A percentile compares a stretch with the other conserved stretches of the same genome.
phyloP scores from a whole-genome alignment of 2,329 filamentous ascomycete genomes.

The Coniochaeta sp. region DNA sequence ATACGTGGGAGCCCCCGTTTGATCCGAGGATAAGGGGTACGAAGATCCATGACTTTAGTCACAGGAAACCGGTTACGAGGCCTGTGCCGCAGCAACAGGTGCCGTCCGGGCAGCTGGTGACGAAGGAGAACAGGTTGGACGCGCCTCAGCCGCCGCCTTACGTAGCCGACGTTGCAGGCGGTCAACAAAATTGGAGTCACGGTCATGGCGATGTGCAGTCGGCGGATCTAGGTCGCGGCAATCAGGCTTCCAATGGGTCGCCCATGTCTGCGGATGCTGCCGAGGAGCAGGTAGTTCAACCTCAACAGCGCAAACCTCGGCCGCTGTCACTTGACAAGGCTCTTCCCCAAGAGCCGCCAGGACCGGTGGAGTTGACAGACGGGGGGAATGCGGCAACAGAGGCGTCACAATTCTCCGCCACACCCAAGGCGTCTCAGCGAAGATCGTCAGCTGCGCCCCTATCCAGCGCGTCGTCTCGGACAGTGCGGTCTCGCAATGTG shows the following conservation, averaged over 20 bases:
- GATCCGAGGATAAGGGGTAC: conserved; percentile 60
- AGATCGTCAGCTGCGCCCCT: conserved; percentile 12
- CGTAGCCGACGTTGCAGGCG: too few relatives aligned
- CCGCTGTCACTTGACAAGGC: conserved; percentile 6
- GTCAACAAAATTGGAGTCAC: background rate
- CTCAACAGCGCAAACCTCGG: background rate
- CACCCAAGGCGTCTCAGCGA: background rate
- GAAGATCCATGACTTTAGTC: conserved; percentile 59
- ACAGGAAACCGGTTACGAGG: conserved; percentile 44
- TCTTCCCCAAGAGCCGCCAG: conserved; percentile 6
- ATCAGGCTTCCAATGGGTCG: background rate
- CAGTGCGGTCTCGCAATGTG: conserved; percentile 42
- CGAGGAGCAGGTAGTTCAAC: background rate
- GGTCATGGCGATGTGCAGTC: background rate
- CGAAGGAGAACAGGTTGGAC: background rate
- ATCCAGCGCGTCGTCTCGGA: conserved; percentile 26
- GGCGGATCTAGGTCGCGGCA: background rate
- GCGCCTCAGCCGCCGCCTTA: background rate
- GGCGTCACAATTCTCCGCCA: background rate
- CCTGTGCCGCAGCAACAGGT: conserved; percentile 23
- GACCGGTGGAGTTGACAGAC: background rate
- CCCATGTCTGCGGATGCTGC: background rate
- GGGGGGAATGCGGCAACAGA: background rate
- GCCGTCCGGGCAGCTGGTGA: conserved; percentile 5
- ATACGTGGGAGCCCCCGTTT: conserved; percentile 39